Evolutionary conservation across 1,284 basidiomycete species (phyloP).

Genomic region (Ganoderma resinaceum): DNA sequence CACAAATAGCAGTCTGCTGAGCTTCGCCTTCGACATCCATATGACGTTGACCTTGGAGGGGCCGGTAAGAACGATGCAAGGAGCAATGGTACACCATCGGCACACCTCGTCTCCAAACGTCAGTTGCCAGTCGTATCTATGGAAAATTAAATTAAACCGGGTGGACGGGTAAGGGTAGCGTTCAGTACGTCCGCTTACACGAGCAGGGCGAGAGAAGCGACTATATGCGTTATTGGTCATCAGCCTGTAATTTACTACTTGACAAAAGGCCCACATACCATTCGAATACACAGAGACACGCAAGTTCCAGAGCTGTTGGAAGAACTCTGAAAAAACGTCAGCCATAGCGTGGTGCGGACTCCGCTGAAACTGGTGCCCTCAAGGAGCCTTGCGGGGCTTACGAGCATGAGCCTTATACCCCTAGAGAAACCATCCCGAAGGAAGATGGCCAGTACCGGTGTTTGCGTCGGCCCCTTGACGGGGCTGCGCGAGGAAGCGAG

Average conservation of each 20-base stretch:
- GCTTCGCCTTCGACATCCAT: conserved; percentile 9
- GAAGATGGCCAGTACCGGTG: background rate
- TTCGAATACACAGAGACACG: background rate
- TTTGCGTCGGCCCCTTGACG: background rate
- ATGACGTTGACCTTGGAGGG: conserved; percentile 8
- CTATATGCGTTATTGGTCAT: background rate
- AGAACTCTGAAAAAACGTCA: background rate
- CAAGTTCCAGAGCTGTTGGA: conserved; percentile 1
- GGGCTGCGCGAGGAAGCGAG: background rate
- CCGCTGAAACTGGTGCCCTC: too few relatives aligned
- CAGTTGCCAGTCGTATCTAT: conserved; percentile 5
- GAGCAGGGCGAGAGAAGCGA: conserved; percentile 1
- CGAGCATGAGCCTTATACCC: background rate
- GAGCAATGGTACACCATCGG: background rate
- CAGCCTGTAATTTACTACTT: background rate
- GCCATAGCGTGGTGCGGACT: background rate
- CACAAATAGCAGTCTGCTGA: conserved; percentile 12
- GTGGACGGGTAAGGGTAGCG: background rate
- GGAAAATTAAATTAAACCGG: background rate
- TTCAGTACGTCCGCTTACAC: background rate
- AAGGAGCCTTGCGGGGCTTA: background rate
- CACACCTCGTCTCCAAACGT: conserved; percentile 5
- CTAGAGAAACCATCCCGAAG: background rate
- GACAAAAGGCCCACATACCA: background rate
- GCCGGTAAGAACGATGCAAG: background rate